A percentile compares a stretch with the other conserved stretches of the same genome.
Conservation (phyloP, 2,329 filamentous ascomycete species). For the Hypoxylon sp. region DNA sequence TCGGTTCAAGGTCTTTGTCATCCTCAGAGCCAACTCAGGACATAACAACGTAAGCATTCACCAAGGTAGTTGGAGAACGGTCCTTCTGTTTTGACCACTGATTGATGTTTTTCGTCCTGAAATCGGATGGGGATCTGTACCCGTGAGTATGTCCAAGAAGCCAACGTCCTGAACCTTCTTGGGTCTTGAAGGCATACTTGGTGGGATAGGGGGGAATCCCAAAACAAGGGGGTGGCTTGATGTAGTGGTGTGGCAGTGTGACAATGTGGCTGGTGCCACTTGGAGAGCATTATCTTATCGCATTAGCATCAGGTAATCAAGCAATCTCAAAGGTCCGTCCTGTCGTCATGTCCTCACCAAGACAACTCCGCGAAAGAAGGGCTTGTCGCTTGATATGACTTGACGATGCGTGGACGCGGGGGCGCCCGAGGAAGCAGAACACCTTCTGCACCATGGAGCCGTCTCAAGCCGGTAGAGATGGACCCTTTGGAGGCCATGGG, state of each 20-base stretch:
- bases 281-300: background rate
- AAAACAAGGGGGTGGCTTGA: background rate
- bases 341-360: background rate
- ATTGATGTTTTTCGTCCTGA: too few species aligned
- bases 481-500: constrained; percentile 85
- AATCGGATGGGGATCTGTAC: too few species aligned
- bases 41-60: background rate
- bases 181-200: too few species aligned
- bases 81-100: too few species aligned
- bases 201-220: background rate
- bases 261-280: background rate
- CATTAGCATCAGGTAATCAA: background rate
- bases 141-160: too few species aligned
- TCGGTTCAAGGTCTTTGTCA: background rate
- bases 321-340: background rate
- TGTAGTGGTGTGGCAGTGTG: too few species aligned
- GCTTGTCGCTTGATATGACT: constrained; percentile 42
- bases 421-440: constrained; percentile 47
- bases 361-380: background rate
- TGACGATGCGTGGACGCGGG: constrained; percentile 47
- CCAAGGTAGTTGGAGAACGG: background rate
- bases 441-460: constrained; percentile 68
- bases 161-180: too few species aligned
- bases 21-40: background rate
- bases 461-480: constrained; percentile 75